Evolutionary conservation across 2,329 filamentous ascomycete species (phyloP).

Genomic region (Diplodia sapinea): DNA sequence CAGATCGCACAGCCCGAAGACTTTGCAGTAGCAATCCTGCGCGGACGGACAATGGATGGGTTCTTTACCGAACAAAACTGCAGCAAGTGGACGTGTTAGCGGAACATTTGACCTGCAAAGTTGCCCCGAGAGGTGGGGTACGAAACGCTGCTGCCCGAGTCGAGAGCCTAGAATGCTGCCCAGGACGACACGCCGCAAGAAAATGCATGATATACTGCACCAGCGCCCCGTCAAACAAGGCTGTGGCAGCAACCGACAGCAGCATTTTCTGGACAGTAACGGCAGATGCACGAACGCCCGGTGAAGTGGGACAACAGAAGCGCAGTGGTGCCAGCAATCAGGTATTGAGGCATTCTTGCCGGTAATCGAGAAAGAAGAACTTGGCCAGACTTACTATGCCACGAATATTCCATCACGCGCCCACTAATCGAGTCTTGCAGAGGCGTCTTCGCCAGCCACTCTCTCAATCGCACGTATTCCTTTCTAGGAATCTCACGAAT

Average conservation of each 20-base stretch:
- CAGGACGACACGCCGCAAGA: background rate
- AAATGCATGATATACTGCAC: background rate
- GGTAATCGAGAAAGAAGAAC: background rate
- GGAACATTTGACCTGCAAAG: background rate
- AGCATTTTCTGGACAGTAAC: background rate
- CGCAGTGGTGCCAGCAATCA: background rate
- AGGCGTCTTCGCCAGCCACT: conserved; percentile 57
- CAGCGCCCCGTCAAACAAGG: conserved; percentile 1
- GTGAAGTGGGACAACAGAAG: background rate
- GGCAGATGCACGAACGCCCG: background rate
- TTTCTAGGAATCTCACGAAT: conserved; percentile 53
- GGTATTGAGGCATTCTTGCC: background rate
- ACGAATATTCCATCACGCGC: conserved; percentile 63
- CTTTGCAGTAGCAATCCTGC: conserved; percentile 68
- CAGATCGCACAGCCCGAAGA: conserved; percentile 66
- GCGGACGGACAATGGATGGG: conserved; percentile 66
- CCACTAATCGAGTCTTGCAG: conserved; percentile 58
- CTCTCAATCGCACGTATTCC: conserved; percentile 57
- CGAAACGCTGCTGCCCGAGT: background rate
- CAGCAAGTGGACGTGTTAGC: background rate
- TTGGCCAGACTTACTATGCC: conserved; percentile 57
- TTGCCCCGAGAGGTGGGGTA: background rate
- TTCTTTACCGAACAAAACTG: conserved; percentile 48
- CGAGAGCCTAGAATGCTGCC: background rate
- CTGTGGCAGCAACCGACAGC: background rate